Evolutionary conservation across 768 basidiomycete genomes (phyloP).

Genomic region (Rhodosporidiobolus odoratus): DNA sequence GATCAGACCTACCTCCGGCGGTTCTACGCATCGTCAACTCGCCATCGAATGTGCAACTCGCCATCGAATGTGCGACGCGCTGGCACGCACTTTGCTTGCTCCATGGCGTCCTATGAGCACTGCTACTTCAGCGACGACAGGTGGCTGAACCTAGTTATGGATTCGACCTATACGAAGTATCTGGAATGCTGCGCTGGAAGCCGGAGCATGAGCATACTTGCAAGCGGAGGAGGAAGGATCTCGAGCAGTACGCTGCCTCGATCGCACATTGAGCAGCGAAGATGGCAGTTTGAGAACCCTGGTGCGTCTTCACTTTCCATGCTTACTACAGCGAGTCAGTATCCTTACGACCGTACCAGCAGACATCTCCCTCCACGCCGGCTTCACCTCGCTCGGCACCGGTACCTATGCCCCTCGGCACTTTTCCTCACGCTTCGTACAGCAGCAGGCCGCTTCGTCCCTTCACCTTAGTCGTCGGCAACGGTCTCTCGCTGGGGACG

Average conservation of each 20-base stretch:
- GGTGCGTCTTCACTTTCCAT: background rate
- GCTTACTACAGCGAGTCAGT: background rate
- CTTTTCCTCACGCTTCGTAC: constrained; percentile 23
- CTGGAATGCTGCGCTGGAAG: constrained; percentile 18
- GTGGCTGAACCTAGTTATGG: constrained; percentile 35
- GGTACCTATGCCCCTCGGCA: constrained; percentile 21
- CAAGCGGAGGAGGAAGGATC: constrained; percentile 6
- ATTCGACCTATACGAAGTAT: constrained; percentile 36
- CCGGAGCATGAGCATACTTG: background rate
- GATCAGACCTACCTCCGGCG: constrained; percentile 8
- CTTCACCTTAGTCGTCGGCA: constrained; percentile 12
- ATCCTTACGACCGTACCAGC: background rate
- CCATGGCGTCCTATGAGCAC: constrained; percentile 22
- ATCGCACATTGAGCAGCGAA: constrained; percentile 25
- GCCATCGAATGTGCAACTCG: constrained; percentile 30
- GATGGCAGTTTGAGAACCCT: constrained; percentile 29
- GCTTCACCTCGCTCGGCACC: constrained; percentile 32
- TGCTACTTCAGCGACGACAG: constrained; percentile 35
- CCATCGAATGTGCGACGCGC: constrained; percentile 28
- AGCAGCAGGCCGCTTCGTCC: constrained; percentile 20
- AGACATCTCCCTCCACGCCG: constrained; percentile 30
- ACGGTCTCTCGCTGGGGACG: constrained; percentile 24
- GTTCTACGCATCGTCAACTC: constrained; percentile 33
- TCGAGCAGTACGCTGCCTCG: constrained; percentile 26
- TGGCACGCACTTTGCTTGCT: constrained; percentile 34